Percentiles rank a stretch among this genome's conserved stretches.
phyloP scores from a whole-genome alignment of 192 early-diverging fungal genomes.

The Backusella macrospora region DNA sequence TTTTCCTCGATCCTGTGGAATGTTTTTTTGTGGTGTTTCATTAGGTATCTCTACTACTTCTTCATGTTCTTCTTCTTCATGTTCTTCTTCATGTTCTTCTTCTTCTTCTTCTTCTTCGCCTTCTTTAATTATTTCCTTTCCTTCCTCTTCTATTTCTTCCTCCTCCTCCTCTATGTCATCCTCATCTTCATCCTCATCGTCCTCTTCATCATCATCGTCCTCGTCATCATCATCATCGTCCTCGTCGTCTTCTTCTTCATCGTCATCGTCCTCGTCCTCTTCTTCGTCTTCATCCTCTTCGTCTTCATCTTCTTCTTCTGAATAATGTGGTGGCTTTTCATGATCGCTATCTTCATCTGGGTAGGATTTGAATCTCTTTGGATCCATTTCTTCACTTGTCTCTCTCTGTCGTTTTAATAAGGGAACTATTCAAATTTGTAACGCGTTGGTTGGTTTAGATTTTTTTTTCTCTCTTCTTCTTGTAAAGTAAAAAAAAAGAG shows the following conservation, averaged over 20 bases:
- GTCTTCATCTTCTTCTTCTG: constrained; percentile 38
- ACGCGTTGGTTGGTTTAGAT: too few species aligned
- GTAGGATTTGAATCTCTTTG: constrained; percentile 19
- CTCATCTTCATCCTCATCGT: not conserved
- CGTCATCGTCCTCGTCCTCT: not conserved
- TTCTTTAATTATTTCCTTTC: not conserved
- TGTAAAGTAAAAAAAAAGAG: too few species aligned
- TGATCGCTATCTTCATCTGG: constrained; percentile 6
- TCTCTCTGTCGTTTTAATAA: constrained; percentile 19
- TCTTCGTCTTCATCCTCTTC: constrained; percentile 38
- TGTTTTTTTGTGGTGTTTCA: not conserved
- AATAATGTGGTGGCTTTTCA: constrained; percentile 21
- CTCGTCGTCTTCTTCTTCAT: constrained; percentile 1
- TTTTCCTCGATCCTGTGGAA: not conserved
- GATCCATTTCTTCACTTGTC: not conserved
- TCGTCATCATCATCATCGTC: constrained; percentile 15
- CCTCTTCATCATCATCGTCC: not conserved
- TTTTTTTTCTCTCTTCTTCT: not conserved
- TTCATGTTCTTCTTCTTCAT: not conserved
- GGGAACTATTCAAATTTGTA: not conserved
- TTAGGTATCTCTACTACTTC: not conserved
- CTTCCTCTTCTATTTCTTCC: constrained; percentile 39
- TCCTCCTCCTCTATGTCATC: constrained; percentile 35
- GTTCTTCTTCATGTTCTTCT: constrained; percentile 21
- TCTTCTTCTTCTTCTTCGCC: constrained; percentile 34